Evolutionary conservation across 2,329 filamentous ascomycete species (phyloP).

Genomic region (Hypoxylon sp.): DNA sequence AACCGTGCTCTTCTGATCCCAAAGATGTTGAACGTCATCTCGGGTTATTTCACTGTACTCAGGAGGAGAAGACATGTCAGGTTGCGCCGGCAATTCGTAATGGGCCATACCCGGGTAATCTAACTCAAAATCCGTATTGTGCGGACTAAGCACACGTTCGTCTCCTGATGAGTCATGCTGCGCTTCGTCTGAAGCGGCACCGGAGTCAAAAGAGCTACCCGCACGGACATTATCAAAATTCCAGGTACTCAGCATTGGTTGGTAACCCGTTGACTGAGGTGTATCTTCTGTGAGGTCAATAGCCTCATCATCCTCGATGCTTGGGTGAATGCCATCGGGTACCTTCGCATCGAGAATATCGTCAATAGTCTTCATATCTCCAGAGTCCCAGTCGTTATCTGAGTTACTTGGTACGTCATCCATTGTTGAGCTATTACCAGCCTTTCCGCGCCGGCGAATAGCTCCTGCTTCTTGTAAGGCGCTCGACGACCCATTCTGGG

Average conservation of each 20-base stretch:
- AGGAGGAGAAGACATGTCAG: conserved; percentile 36
- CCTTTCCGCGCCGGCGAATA: conserved; percentile 76
- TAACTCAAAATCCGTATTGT: conserved; percentile 43
- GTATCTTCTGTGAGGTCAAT: conserved; percentile 59
- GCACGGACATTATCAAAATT: conserved; percentile 58
- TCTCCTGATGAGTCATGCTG: conserved; percentile 58
- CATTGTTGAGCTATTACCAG: conserved; percentile 64
- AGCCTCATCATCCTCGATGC: conserved; percentile 66
- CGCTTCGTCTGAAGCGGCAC: conserved; percentile 56
- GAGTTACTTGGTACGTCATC: conserved; percentile 23
- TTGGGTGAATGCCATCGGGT: conserved; percentile 56
- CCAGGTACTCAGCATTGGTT: conserved; percentile 58
- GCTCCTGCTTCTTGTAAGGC: conserved; percentile 83
- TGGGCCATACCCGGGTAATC: conserved; percentile 51
- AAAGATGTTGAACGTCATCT: conserved; percentile 55
- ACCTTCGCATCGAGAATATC: conserved; percentile 41
- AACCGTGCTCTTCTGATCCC: conserved; percentile 57
- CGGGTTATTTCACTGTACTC: conserved; percentile 39
- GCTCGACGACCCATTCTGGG: conserved; percentile 92
- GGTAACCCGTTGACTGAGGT: conserved; percentile 47
- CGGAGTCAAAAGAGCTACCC: conserved; percentile 50
- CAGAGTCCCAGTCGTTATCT: conserved; percentile 13
- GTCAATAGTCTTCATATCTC: conserved; percentile 42
- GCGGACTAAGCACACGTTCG: conserved; percentile 52
- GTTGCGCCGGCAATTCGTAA: conserved; percentile 49